Evolutionary conservation across 768 basidiomycete genomes (phyloP).

Genomic region (Kwoniella dejecticola): DNA sequence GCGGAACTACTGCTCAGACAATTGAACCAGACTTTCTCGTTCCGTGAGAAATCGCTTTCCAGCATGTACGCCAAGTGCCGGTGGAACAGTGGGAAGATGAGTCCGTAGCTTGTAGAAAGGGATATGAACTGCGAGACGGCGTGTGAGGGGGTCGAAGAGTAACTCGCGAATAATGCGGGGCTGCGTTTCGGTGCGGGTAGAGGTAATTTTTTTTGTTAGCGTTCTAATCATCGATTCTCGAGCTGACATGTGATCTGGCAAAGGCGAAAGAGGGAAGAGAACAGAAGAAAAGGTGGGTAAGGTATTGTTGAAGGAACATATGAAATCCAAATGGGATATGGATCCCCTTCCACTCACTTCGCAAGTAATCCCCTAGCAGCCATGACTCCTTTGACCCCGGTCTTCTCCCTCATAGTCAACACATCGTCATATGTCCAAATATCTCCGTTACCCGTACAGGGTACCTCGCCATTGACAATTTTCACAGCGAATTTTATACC

Average conservation of each 20-base stretch:
- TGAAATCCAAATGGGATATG: too few species aligned
- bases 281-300: neutral
- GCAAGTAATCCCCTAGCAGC: constrained; percentile 60
- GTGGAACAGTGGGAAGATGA: constrained; percentile 59
- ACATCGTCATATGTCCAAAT: constrained; percentile 57
- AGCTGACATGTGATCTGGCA: too few species aligned
- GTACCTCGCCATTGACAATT: constrained; percentile 57
- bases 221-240: too few species aligned
- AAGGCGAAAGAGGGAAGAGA: neutral
- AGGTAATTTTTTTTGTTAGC: too few species aligned
- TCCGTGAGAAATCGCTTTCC: constrained; percentile 48
- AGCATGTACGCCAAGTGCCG: constrained; percentile 59
- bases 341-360: too few species aligned
- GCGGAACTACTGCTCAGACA: constrained; percentile 53
- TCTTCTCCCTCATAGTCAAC: constrained; percentile 52
- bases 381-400: constrained; percentile 59
- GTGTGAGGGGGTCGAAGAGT: constrained; percentile 55
- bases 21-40: constrained; percentile 58
- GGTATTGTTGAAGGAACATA: too few species aligned
- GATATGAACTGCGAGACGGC: constrained; percentile 57
- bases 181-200: too few species aligned
- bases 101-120: constrained; percentile 54
- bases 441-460: constrained; percentile 60
- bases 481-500: constrained; percentile 58
- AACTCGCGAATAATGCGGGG: constrained; percentile 58